phyloP scores from a whole-genome alignment of 2,329 filamentous ascomycete species.

The Colletotrichum agaves region DNA sequence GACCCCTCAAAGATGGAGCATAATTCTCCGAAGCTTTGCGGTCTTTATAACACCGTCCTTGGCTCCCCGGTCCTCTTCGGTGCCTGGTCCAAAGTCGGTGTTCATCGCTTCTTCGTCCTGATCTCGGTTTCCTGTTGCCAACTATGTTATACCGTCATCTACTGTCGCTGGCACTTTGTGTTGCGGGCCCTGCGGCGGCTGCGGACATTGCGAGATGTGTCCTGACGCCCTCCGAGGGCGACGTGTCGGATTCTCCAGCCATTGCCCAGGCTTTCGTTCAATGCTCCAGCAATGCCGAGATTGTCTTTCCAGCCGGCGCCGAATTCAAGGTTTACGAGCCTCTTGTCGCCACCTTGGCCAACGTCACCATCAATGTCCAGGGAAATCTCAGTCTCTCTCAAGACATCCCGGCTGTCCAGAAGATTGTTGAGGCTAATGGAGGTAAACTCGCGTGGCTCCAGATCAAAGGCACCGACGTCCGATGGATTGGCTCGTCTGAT shows the following conservation, averaged over 20 bases:
- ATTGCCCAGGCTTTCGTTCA: slow-evolving; percentile 49
- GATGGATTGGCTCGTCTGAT: slow-evolving; percentile 48
- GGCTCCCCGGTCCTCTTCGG: neutral
- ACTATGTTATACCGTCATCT: slow-evolving; percentile 14
- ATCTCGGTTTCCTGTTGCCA: neutral
- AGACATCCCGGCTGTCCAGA: slow-evolving; percentile 50
- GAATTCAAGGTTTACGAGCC: slow-evolving; percentile 56
- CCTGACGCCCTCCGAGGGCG: slow-evolving; percentile 47
- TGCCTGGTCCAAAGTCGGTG: neutral
- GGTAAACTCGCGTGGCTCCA: slow-evolving; percentile 51
- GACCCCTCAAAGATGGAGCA: slow-evolving; percentile 2
- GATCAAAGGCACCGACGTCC: slow-evolving; percentile 46
- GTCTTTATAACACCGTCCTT: slow-evolving; percentile 16
- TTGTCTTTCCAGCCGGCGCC: slow-evolving; percentile 51
- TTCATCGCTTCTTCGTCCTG: slow-evolving; percentile 9
- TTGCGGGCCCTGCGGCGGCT: slow-evolving; percentile 8
- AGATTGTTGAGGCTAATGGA: slow-evolving; percentile 47
- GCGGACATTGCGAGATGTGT: slow-evolving; percentile 28
- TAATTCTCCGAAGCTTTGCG: slow-evolving; percentile 20
- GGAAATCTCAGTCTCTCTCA: slow-evolving; percentile 56
- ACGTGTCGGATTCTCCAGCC: slow-evolving; percentile 52
- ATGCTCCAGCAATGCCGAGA: slow-evolving; percentile 48
- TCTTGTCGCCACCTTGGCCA: slow-evolving; percentile 51
- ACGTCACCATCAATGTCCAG: slow-evolving; percentile 53
- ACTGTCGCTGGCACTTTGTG: slow-evolving; percentile 17